Base-by-base conservation (phyloP, 495 filamentous ascomycete species). In the Daldinia grandis region DNA sequence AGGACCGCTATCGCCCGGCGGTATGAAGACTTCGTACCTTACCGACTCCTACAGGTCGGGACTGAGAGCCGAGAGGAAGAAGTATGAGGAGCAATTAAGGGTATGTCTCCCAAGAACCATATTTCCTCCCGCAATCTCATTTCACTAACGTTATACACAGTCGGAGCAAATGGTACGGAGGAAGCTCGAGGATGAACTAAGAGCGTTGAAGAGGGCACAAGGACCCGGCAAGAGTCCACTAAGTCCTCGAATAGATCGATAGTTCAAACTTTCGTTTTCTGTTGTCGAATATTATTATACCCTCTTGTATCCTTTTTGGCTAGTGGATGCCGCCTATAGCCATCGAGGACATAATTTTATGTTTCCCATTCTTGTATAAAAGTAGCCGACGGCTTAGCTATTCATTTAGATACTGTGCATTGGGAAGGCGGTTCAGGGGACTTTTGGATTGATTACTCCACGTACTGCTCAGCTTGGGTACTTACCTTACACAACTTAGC, bases 41-140 rank as follows among this genome's bases (percentile, higher is more conserved):
- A 77, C 75, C 21, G 75, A 77, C 25, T 77, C 75, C 1, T 77
- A 76, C 65, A 64, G 75, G 37, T 31, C 66, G 14, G 75, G 75
- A 30, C 58, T 85, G 71, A 83, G 83, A 64, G 83, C 83, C 66
- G 83, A 85, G 75, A 78, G 83, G 73, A 83, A 79, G 80, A 83
- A 82, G 68, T 83, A 82, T 70, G 81, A 85, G 61, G 83, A 84
- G 62, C 82, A 85, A 64, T 31, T 85, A 59, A 83, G 74, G 73
- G 83, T 83, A 74, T 67, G 81, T 81, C 44, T 47, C 4, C 27
- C 28, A 7, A 31, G 2, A 5, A 0, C 37, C 3, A 0, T 38
- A 0, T 38, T 35, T 49, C 14, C 9, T 25, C 15, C 8, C 28
- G 9, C 21, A 30, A 0, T 10, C 6, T 30, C 33, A 15, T 33